Evolutionary conservation across 2,329 filamentous ascomycete genomes (phyloP), one percentile per base, ranked within the genome.

Genomic region (Aureobasidium sp.): DNA sequence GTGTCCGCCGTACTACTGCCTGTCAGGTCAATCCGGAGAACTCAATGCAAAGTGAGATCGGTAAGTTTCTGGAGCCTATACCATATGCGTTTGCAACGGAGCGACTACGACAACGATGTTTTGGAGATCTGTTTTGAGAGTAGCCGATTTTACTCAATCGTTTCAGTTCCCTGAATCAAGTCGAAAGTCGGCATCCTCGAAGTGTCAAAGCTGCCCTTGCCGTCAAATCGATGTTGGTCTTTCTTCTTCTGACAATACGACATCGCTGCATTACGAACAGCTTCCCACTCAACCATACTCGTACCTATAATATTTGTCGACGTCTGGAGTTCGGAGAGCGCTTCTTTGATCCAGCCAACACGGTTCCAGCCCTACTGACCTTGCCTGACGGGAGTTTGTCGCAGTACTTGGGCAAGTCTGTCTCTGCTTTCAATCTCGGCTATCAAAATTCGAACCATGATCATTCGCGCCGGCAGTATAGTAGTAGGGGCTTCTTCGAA

Each of bases 1-100:
- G 81, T 84, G 81, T 69, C 82, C 81, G 2, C 72, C 75, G n/a
- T 85, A 82, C 78, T 10, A 74, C 72, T 10, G 76, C 78, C 1
- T 76, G 72, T 66, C 74, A 81, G 71, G 81, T 80, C 33, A 84
- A 82, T 66, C 77, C 74, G 5, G 69, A 74, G 16, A 81, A 80
- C 10, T 7, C 20, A 36, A 33, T 79, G 80, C 68, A 72, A 66
- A 62, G 73, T 4, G 38, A 69, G 27, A 60, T 81, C 50, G 67
- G 69, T 42, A 76, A 77, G 38, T 81, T 81, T 51, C 71, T 85
- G 40, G 72, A 80, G 53, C 72, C 74, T 1, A 75, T 70, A 51
- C 76, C 76, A 13, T 74, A 73, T 7, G 79, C 79, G 66, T 67
- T 82, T 20, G 71, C 72, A 61, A 82, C 82, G 81, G 81, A 84